Conservation (phyloP, 148 eudicot genomes). For the Dysphania ambrosioides region DNA sequence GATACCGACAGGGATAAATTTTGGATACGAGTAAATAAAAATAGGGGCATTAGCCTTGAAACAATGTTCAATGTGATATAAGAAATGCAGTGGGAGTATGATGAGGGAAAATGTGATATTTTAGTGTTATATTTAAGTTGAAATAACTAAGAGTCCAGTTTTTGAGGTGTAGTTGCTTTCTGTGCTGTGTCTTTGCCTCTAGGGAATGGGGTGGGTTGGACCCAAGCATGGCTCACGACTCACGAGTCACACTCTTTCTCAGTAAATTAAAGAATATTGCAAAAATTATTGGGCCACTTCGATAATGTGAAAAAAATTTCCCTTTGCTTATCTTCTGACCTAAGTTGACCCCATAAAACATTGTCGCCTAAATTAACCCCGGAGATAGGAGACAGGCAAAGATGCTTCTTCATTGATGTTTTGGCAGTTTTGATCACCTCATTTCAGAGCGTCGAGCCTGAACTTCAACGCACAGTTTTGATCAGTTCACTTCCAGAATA, state of each 20-base stretch:
- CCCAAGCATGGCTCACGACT: no score
- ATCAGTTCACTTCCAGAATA: not conserved
- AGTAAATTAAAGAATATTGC: not conserved
- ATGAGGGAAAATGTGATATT: no score
- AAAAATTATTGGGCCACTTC: slow-evolving; percentile 5
- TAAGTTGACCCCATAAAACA: not conserved
- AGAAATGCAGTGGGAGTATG: no score
- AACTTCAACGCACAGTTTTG: not conserved
- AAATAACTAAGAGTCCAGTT: not conserved
- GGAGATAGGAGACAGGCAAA: no score
- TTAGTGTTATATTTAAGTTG: not conserved
- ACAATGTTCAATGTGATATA: no score
- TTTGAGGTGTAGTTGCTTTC: not conserved
- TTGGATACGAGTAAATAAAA: no score
- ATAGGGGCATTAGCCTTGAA: no score
- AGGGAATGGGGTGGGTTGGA: no score
- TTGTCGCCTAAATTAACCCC: no score
- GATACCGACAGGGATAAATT: no score
- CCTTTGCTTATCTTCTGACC: not conserved
- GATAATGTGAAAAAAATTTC: not conserved
- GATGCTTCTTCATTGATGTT: not conserved
- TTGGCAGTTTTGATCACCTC: not conserved
- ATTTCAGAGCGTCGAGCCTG: not conserved
- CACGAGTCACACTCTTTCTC: slow-evolving; percentile 9
- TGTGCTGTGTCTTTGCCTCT: no score